Percentiles rank a stretch among this genome's conserved stretches.
These are phyloP conservation scores for Neoscytalidium dimidiatum DNA, from an alignment of 2,329 filamentous ascomycete species.

Conservation along the genomic window DNA sequence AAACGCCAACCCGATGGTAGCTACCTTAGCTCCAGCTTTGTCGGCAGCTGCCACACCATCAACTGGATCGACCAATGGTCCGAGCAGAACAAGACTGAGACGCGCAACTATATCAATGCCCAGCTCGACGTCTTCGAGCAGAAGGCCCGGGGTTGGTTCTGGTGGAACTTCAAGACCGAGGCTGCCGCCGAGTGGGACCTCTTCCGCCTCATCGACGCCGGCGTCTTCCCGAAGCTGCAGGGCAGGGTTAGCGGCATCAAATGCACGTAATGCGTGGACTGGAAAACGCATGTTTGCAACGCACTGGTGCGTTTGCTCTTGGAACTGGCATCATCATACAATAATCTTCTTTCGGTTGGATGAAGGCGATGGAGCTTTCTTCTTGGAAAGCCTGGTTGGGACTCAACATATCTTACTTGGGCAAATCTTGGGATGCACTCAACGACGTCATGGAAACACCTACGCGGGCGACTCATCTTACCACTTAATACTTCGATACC, in stretches of 20 bases:
- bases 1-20: slow-evolving; percentile 43
- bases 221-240: slow-evolving; percentile 49
- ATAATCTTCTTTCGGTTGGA: too few relatives aligned
- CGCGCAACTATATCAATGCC: slow-evolving; percentile 55
- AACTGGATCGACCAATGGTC: slow-evolving; percentile 52
- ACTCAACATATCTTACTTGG: too few relatives aligned
- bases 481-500: too few relatives aligned
- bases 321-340: too few relatives aligned
- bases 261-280: background rate
- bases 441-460: too few relatives aligned
- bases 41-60: slow-evolving; percentile 57
- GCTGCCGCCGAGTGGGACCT: slow-evolving; percentile 56
- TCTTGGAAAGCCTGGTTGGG: too few relatives aligned
- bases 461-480: too few relatives aligned
- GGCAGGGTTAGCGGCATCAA: background rate
- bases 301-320: too few relatives aligned
- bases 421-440: too few relatives aligned
- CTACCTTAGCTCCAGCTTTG: slow-evolving; percentile 47
- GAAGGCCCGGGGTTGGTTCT: slow-evolving; percentile 55
- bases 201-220: slow-evolving; percentile 51
- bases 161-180: slow-evolving; percentile 63
- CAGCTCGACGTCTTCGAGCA: slow-evolving; percentile 57
- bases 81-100: slow-evolving; percentile 46
- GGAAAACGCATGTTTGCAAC: too few relatives aligned
- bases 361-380: too few relatives aligned